phyloP scores from a whole-genome alignment of 306 rosid species.

The Cicer cuneatum region DNA sequence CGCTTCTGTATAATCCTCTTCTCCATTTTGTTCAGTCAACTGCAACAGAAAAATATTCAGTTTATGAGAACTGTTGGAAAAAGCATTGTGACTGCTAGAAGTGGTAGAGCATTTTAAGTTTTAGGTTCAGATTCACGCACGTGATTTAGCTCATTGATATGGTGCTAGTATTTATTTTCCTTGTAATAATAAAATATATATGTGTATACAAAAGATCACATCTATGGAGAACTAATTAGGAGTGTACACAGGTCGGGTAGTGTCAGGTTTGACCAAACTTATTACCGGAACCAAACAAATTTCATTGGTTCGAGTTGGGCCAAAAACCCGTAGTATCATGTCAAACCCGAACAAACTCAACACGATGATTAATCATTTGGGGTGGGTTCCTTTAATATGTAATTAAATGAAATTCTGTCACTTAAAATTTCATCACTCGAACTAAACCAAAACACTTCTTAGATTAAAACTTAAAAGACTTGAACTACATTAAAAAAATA shows the following conservation, averaged over 20 bases:
- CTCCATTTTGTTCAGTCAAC: conserved; percentile 57
- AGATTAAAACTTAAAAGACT: too few species aligned
- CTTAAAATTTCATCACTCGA: too few species aligned
- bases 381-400: too few species aligned
- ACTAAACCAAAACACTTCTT: too few species aligned
- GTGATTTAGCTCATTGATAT: neutral
- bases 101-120: neutral
- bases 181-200: neutral
- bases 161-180: neutral
- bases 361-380: neutral
- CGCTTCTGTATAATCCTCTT: conserved; percentile 54
- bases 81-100: neutral
- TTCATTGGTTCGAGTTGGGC: neutral
- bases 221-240: neutral
- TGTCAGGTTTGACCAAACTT: neutral
- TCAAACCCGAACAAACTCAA: neutral
- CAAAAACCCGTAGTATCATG: neutral
- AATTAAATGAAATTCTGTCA: too few species aligned
- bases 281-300: neutral
- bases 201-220: neutral
- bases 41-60: conserved; percentile 17
- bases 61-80: conserved; percentile 16
- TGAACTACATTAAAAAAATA: too few species aligned
- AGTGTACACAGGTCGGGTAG: neutral
- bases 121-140: neutral